Conservation (phyloP, 176 grass and related monocot species). For the Triticum turgidum region DNA sequence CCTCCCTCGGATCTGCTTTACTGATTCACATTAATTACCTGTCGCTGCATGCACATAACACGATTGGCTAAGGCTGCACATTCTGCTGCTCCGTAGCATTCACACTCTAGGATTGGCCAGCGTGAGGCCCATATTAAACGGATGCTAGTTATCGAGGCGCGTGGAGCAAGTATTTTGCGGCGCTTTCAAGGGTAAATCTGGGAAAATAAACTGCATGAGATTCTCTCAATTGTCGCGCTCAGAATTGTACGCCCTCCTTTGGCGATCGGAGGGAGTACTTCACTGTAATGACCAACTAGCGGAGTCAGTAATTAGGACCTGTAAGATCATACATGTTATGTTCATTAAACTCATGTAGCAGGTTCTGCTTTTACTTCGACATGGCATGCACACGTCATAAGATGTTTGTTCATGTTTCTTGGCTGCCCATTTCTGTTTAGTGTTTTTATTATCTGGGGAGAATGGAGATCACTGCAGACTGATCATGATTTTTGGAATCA, state of each 20-base stretch:
- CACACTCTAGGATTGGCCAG: not conserved
- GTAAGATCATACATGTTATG: not conserved
- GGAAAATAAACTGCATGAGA: not conserved
- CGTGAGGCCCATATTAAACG: not conserved
- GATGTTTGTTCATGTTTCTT: constrained; percentile 5
- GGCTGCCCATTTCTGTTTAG: not conserved
- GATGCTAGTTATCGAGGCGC: not conserved
- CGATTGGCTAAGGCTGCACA: not conserved
- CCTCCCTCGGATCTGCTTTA: not conserved
- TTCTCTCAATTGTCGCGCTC: not conserved
- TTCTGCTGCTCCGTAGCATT: not conserved
- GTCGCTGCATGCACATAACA: not conserved
- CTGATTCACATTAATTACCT: not conserved
- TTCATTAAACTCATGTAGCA: not conserved
- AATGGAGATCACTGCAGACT: not conserved
- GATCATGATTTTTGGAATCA: not conserved
- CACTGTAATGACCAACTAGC: not conserved
- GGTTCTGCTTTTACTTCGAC: not conserved
- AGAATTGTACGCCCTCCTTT: not conserved
- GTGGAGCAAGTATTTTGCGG: not conserved
- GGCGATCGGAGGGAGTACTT: not conserved
- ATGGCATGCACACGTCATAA: not conserved
- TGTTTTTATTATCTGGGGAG: not conserved
- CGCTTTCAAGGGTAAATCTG: not conserved
- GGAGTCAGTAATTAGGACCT: not conserved